Conservation (phyloP, 306 rosid species). For the Malus orientalis region DNA sequence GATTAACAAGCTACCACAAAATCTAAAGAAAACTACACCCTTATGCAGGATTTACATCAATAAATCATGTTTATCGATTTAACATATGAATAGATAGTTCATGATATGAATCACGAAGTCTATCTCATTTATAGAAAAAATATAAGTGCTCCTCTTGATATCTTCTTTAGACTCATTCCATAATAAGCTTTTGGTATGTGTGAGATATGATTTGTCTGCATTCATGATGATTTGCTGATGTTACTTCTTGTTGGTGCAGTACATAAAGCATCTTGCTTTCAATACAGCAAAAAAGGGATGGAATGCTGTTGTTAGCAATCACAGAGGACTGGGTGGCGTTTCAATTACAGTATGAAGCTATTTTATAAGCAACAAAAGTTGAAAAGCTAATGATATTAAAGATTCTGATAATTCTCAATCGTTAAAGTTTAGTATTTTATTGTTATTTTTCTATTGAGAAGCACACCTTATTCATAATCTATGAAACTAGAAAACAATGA, state of each 20-base stretch:
- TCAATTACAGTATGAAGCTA: slow-evolving; percentile 74
- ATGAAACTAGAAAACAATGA: neutral
- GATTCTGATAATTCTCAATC: neutral
- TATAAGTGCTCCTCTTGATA: neutral
- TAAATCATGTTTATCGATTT: neutral
- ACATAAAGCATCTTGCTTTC: slow-evolving; percentile 90
- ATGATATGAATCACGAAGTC: neutral
- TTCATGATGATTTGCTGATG: slow-evolving; percentile 1
- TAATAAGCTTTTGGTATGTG: neutral
- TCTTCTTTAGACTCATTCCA: neutral
- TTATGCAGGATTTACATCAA: neutral
- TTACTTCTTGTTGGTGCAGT: slow-evolving; percentile 43
- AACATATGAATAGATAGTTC: neutral
- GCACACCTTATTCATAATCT: neutral
- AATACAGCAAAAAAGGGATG: slow-evolving; percentile 71
- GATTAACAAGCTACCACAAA: neutral
- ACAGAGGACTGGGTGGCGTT: slow-evolving; percentile 93
- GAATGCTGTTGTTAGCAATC: slow-evolving; percentile 78
- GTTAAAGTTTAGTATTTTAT: neutral
- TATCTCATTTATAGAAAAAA: neutral
- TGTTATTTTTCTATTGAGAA: neutral
- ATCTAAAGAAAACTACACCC: neutral
- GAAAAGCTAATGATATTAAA: neutral
- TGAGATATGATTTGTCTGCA: neutral
- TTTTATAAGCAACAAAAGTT: neutral